Evolutionary conservation across 202 grass and related monocot genomes (phyloP), one percentile per base, ranked within the genome.

Genomic region (Panicum virgatum): DNA sequence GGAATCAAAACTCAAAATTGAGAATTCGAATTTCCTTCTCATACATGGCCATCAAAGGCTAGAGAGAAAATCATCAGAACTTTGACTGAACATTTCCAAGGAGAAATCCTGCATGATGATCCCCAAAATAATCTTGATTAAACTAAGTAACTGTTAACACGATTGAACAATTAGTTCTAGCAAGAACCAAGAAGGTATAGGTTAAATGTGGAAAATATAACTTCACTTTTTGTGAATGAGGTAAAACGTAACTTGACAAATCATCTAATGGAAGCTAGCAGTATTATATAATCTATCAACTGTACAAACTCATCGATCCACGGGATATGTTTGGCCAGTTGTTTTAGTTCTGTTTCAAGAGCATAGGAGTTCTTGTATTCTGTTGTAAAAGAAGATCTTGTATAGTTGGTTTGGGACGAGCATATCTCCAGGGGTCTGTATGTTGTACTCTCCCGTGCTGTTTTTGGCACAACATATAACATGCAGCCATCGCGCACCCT

Each of bases 81-180:
- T 94, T 73, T 12, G 10, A 39, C 62, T 82, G 72, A 82, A 97
- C 16, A 62, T 69, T 79, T 94, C 85, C 73, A 92, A 83, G 47
- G 79, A 89, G 86, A 97, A 97, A 73, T 26, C 89, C 85, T 90
- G 89, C 80, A 88, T 66, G 54, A 65, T 72, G 47, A 85, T 59
- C 18, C 82, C 73, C 86, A 85, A 79, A 72, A 72, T 78, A 30
- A 85, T 29, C 39, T 78, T 65, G 14, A 86, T 86, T 75, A 75
- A 83, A 80, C 38, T 53, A 75, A 56, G 66, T 73, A 68, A 72
- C 50, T 38, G 12, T 68, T 30, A 40, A 0, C 76, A 72, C 38
- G 1, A 44, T 26, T 78, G 64, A 69, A 72, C 76, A 85, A 62
- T 48, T 68, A 42, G 5, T 60, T 72, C 22, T 76, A 63, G 70